Base-by-base conservation (phyloP, 345 rosid species). In the Salix suchowensis region DNA sequence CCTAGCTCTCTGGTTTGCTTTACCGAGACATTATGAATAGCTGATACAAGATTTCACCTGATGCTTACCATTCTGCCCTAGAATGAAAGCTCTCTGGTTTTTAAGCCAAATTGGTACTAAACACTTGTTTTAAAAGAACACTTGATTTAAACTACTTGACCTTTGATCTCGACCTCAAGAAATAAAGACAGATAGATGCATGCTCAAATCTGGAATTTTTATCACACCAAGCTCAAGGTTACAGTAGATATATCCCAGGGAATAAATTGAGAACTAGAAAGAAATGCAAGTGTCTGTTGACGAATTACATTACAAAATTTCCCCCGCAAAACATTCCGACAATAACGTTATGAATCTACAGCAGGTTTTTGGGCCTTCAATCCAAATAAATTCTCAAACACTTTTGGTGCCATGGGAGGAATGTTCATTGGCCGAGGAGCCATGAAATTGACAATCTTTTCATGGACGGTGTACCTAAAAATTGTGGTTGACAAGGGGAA, bases 401-500 rank as follows among this genome's bases (percentile, higher is more conserved):
- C 76, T 81, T 90, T 95, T 2, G 91, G 82, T 21, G 95, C 90
- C 94, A 88, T 91, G 14, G 87, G 83, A 76, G 93, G 97, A 69
- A 87, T 77, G 60, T 85, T 80, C 83, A 76, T 81, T 2, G 88
- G 92, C 77, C 77, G 84, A 24, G 97, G 89, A 70, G 91, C 98
- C 93, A 92, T 90, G 88, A 96, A 94, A 80, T 87, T 94, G 23
- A 89, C 94, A 6, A 90, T 88, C 88, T 89, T 91, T 68, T 91
- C 97, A 15, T 96, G 98, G 26, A 91, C 91, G 75, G 85, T 82
- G 75, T 93, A 93, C 90, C 98, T 93, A 78, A 73, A 67, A 26
- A 14, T 46, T 16, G 50, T 28, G 16, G 67, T 32, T 52, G 64
- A 34, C 40, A 16, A 18, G 13, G 34, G 13, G 28, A 68, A 32